These are phyloP conservation scores for Ceratocystis alfenasii DNA, from an alignment of 2,329 filamentous ascomycete genomes.

Conservation along the genomic window DNA sequence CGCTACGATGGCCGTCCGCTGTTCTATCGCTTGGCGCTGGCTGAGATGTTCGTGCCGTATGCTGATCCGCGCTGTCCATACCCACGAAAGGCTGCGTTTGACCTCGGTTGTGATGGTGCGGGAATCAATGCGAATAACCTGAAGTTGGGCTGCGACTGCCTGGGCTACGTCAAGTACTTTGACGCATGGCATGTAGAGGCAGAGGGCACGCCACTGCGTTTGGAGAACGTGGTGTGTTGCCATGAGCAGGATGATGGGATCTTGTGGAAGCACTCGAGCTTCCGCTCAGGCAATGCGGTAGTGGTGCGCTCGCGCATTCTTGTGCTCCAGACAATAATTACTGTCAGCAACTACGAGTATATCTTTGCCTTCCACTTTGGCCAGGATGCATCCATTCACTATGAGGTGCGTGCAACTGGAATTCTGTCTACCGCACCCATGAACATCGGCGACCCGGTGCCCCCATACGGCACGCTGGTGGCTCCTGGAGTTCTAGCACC, in stretches of 20 bases:
- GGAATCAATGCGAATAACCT: constrained; percentile 56
- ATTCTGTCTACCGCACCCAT: constrained; percentile 38
- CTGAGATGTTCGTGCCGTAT: constrained; percentile 61
- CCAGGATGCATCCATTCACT: constrained; percentile 37
- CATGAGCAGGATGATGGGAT: constrained; percentile 41
- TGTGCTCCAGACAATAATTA: constrained; percentile 53
- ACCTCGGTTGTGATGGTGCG: constrained; percentile 55
- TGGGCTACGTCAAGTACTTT: constrained; percentile 47
- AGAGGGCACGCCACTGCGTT: constrained; percentile 27
- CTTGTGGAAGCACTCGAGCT: constrained; percentile 54
- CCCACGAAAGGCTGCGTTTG: constrained; percentile 57
- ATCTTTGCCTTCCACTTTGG: constrained; percentile 37
- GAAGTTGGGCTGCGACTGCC: constrained; percentile 53
- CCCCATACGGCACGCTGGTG: constrained; percentile 50
- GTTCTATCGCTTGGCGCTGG: constrained; percentile 55
- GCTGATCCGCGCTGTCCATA: constrained; percentile 52
- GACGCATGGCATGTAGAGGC: constrained; percentile 29
- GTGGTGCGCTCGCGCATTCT: constrained; percentile 47
- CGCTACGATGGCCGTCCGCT: constrained; percentile 52
- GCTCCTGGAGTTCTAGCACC: constrained; percentile 49
- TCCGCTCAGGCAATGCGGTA: constrained; percentile 45
- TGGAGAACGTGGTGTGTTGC: constrained; percentile 31
- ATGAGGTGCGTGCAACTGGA: constrained; percentile 32
- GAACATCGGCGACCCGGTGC: constrained; percentile 40
- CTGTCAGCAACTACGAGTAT: constrained; percentile 54